A percentile compares a stretch with the other conserved stretches of the same genome.
phyloP scores from a whole-genome alignment of 257 asterid genomes.

The Plantago elongata region DNA sequence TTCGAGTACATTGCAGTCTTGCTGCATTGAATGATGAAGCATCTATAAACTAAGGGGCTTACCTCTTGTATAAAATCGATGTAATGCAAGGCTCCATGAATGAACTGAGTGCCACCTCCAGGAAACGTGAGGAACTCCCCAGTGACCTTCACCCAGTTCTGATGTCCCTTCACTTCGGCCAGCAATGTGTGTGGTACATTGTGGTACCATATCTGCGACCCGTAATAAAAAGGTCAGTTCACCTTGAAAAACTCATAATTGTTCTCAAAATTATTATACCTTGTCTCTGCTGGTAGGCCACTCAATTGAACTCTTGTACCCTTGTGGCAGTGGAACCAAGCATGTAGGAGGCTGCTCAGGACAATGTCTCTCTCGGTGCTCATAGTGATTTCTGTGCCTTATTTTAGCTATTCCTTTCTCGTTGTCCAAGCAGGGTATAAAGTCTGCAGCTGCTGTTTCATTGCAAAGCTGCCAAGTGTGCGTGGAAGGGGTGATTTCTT shows the following conservation, averaged over 20 bases:
- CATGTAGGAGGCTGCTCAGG: slow-evolving; percentile 73
- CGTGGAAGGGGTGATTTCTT: slow-evolving; percentile 17
- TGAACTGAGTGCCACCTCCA: slow-evolving; percentile 96
- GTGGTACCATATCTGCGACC: slow-evolving; percentile 75
- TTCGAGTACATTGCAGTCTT: not conserved
- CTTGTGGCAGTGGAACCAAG: slow-evolving; percentile 64
- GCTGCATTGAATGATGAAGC: not conserved
- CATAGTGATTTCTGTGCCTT: slow-evolving; percentile 45
- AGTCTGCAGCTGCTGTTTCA: slow-evolving; percentile 63
- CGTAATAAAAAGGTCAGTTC: not conserved
- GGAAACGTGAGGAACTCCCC: slow-evolving; percentile 88
- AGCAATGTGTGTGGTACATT: slow-evolving; percentile 71
- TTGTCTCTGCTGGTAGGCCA: slow-evolving; percentile 94
- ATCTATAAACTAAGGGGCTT: slow-evolving; percentile 11
- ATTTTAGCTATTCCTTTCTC: slow-evolving; percentile 56
- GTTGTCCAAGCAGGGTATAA: slow-evolving; percentile 87
- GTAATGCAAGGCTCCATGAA: slow-evolving; percentile 83
- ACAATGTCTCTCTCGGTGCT: slow-evolving; percentile 91
- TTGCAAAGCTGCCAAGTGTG: slow-evolving; percentile 64
- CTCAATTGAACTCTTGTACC: slow-evolving; percentile 57
- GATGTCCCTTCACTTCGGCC: slow-evolving; percentile 85
- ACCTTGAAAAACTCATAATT: not conserved
- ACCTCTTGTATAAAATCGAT: slow-evolving; percentile 80
- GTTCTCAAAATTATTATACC: slow-evolving; percentile 32
- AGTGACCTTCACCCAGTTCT: slow-evolving; percentile 82